These are phyloP conservation scores for Ambrosiella beaveri DNA, from an alignment of 2,329 filamentous ascomycete genomes.

Conservation along the genomic window DNA sequence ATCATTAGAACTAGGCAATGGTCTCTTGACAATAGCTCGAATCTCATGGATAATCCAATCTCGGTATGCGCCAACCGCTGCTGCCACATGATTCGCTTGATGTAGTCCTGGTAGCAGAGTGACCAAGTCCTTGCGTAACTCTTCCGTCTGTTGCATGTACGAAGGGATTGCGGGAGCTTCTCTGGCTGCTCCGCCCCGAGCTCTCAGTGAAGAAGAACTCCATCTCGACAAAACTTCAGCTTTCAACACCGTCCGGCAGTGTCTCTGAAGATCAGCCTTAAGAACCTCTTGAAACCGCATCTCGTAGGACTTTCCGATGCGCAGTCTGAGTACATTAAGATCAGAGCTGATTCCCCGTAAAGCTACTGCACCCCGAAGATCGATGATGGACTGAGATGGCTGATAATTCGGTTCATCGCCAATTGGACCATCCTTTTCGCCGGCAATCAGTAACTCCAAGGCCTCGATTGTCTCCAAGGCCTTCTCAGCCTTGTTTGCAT, in stretches of 20 bases:
- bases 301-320: constrained; percentile 79
- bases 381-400: constrained; percentile 4
- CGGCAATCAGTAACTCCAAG: constrained; percentile 65
- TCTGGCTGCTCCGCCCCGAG: constrained; percentile 48
- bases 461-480: constrained; percentile 63
- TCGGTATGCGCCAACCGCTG: constrained; percentile 69
- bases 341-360: constrained; percentile 48
- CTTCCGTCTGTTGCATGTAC: constrained; percentile 58
- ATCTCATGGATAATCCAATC: constrained; percentile 75
- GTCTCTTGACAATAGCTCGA: constrained; percentile 63
- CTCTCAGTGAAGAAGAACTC: constrained; percentile 58
- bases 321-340: constrained; percentile 54
- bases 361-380: constrained; percentile 6
- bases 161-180: constrained; percentile 55
- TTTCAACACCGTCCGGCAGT: constrained; percentile 54
- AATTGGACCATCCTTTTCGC: constrained; percentile 34
- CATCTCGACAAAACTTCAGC: constrained; percentile 68
- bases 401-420: constrained; percentile 42
- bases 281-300: constrained; percentile 60
- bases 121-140: constrained; percentile 52
- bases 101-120: constrained; percentile 63
- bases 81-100: constrained; percentile 59
- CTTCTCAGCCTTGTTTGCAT: constrained; percentile 65
- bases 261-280: constrained; percentile 62
- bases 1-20: constrained; percentile 81